A percentile compares a stretch with the other conserved stretches of the same genome.
phyloP scores from a whole-genome alignment of 1,284 basidiomycete genomes.

The Ganoderma sinense region DNA sequence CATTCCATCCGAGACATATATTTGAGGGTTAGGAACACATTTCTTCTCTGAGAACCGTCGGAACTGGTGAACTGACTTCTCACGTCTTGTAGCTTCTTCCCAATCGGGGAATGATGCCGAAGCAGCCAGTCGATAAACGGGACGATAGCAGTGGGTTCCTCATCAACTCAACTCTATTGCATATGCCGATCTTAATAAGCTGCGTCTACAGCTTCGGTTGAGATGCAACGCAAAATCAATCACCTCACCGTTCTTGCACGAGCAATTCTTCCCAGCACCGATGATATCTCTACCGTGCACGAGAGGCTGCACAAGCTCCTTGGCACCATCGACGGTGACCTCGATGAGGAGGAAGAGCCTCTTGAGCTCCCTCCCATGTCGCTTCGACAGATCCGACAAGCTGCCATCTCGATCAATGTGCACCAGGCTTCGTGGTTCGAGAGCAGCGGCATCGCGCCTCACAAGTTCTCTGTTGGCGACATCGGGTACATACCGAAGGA shows the following conservation, averaged over 20 bases:
- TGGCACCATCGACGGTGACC: constrained; percentile 34
- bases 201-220: constrained; percentile 9
- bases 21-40: constrained; percentile 41
- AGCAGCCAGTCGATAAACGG: constrained; percentile 19
- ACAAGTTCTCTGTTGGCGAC: constrained; percentile 53
- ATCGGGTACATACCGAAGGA: constrained; percentile 51
- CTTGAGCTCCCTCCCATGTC: constrained; percentile 32
- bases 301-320: constrained; percentile 43
- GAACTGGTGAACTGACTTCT: background rate
- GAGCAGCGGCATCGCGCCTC: constrained; percentile 44
- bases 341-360: constrained; percentile 4
- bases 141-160: constrained; percentile 14
- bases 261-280: constrained; percentile 45
- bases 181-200: background rate
- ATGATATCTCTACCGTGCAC: constrained; percentile 25
- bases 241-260: constrained; percentile 43
- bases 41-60: background rate
- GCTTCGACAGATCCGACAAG: constrained; percentile 48
- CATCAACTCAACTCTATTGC: no score
- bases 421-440: constrained; percentile 53
- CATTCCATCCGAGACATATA: constrained; percentile 48
- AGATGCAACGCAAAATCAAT: constrained; percentile 36
- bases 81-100: constrained; percentile 29
- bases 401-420: constrained; percentile 44
- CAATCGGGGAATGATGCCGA: constrained; percentile 24